A percentile compares a stretch with the other conserved stretches of the same genome.
These are phyloP conservation scores for Aspergillus latus DNA, from an alignment of 2,329 filamentous ascomycete species.

Conservation along the genomic window DNA sequence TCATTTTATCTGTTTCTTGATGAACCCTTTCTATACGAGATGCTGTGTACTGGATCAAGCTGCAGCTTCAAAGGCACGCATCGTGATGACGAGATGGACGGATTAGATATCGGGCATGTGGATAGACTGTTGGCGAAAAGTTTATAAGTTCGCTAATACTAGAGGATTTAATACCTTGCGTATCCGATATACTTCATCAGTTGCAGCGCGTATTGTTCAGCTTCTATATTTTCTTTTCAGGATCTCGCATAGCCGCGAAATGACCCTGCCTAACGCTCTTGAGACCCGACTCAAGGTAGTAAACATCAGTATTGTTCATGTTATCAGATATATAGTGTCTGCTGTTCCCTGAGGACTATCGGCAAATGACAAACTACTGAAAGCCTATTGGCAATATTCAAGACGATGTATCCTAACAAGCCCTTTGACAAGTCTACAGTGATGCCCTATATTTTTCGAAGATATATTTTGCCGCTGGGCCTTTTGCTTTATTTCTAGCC, in stretches of 20 bases:
- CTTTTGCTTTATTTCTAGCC: background rate
- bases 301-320: no score
- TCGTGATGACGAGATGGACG: background rate
- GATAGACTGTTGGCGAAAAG: conserved; percentile 7
- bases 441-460: no score
- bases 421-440: no score
- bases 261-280: no score
- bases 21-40: conserved; percentile 2
- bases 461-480: background rate
- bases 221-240: no score
- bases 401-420: no score
- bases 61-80: background rate
- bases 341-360: no score
- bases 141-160: conserved; percentile 9
- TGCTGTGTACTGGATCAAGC: background rate
- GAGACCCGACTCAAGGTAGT: background rate
- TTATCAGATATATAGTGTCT: no score
- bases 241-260: no score
- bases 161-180: conserved; percentile 8
- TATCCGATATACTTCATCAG: background rate
- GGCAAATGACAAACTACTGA: no score
- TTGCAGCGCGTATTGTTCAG: background rate
- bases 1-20: background rate
- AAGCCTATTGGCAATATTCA: no score
- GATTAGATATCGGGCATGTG: conserved; percentile 7